These are phyloP conservation scores for Pluteus cervinus DNA, from an alignment of 768 basidiomycete genomes.

Conservation along the genomic window DNA sequence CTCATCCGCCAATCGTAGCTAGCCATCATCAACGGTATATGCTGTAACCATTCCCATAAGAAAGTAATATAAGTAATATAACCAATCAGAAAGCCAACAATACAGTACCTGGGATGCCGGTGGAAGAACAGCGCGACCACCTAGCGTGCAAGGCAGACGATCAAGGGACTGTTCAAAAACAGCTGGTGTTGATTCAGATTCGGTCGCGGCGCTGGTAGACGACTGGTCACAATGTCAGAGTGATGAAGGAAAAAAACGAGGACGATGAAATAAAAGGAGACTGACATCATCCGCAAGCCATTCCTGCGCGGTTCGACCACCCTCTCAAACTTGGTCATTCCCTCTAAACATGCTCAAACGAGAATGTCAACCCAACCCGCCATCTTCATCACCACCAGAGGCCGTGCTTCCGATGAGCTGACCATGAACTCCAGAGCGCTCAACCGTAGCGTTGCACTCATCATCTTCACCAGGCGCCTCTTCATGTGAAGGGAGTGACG, in stretches of 20 bases:
- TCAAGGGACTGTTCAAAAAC: conserved; percentile 82
- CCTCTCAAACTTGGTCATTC: conserved; percentile 72
- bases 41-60: conserved; percentile 31
- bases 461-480: conserved; percentile 51
- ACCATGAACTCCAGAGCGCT: conserved; percentile 81
- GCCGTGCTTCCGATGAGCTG: conserved; percentile 64
- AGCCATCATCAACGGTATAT: conserved; percentile 76
- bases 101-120: conserved; percentile 57
- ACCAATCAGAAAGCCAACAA: background rate
- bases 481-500: conserved; percentile 25
- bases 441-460: conserved; percentile 62
- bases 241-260: conserved; percentile 2
- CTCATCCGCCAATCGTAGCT: conserved; percentile 79
- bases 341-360: conserved; percentile 72
- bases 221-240: conserved; percentile 37
- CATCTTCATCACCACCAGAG: conserved; percentile 59
- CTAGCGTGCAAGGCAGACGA: conserved; percentile 71
- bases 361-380: conserved; percentile 65
- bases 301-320: too few species aligned
- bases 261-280: conserved; percentile 11
- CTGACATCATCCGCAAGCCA: conserved; percentile 77
- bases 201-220: conserved; percentile 51
- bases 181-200: conserved; percentile 58
- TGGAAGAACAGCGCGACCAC: conserved; percentile 69
- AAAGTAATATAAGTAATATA: background rate